phyloP scores from a whole-genome alignment of 2,329 filamentous ascomycete genomes.

The Alternaria tenuissima region DNA sequence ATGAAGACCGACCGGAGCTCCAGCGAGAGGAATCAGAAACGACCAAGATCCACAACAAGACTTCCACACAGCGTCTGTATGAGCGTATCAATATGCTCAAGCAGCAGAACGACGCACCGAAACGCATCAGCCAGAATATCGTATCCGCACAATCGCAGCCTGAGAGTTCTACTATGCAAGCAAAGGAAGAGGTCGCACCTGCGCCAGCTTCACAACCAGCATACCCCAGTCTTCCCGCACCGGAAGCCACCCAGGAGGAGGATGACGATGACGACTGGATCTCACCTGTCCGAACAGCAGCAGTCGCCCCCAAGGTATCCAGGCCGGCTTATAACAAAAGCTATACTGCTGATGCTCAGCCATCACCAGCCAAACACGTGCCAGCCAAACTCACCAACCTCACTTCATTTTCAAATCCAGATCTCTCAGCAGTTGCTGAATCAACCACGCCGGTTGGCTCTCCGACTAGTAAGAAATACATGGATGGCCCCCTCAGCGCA shows the following conservation, averaged over 20 bases:
- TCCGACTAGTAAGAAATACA: conserved; percentile 61
- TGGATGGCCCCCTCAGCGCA: conserved; percentile 84
- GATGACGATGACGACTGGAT: conserved; percentile 64
- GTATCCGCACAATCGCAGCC: conserved; percentile 37
- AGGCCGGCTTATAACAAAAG: conserved; percentile 67
- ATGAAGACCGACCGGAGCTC: conserved; percentile 52
- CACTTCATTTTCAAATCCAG: conserved; percentile 55
- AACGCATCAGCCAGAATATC: conserved; percentile 51
- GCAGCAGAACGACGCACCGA: conserved; percentile 54
- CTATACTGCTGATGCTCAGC: conserved; percentile 62
- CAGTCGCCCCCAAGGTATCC: conserved; percentile 29
- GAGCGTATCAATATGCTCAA: conserved; percentile 86
- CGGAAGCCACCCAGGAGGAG: conserved; percentile 22
- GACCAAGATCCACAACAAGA: conserved; percentile 76
- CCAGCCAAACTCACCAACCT: conserved; percentile 58
- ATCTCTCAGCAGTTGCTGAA: conserved; percentile 47
- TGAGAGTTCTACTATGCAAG: conserved; percentile 49
- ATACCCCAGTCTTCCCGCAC: conserved; percentile 53
- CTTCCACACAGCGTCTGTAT: conserved; percentile 90
- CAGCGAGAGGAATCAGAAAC: conserved; percentile 59
- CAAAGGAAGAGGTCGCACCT: conserved; percentile 43
- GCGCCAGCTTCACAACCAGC: conserved; percentile 42
- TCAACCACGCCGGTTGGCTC: conserved; percentile 68
- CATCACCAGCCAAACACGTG: conserved; percentile 53
- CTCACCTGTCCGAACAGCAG: conserved; percentile 58